Conservation (phyloP, 495 filamentous ascomycete genomes). For the Penicillium coffeae region DNA sequence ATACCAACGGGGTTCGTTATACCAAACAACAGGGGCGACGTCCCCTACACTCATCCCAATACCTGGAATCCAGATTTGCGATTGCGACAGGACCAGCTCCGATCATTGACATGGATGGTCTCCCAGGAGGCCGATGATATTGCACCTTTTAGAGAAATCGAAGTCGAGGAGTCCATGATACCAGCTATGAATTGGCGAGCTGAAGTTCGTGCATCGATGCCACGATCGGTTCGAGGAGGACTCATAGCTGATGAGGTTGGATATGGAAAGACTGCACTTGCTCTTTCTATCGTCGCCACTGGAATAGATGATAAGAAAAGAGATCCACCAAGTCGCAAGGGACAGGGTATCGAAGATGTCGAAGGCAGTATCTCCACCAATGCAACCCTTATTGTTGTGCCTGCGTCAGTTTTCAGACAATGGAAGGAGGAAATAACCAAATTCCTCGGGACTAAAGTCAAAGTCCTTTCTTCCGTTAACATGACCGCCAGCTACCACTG, state of each 20-base stretch:
- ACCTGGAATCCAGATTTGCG: conserved; percentile 25
- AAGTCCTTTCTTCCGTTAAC: conserved; percentile 41
- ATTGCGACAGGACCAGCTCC: conserved; percentile 53
- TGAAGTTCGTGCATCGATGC: conserved; percentile 46
- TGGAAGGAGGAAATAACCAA: conserved; percentile 61
- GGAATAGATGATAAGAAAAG: conserved; percentile 28
- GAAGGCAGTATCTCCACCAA: no score
- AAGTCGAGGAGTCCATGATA: conserved; percentile 64
- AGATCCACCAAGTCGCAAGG: background rate
- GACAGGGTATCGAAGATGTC: no score
- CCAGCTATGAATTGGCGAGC: conserved; percentile 57
- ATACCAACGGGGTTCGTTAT: conserved; percentile 36
- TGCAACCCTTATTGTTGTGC: conserved; percentile 69
- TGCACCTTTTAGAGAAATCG: conserved; percentile 55
- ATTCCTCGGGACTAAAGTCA: conserved; percentile 46
- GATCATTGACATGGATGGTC: conserved; percentile 65
- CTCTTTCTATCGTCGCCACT: conserved; percentile 59
- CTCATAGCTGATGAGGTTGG: conserved; percentile 74
- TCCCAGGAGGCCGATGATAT: conserved; percentile 49
- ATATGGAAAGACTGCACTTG: conserved; percentile 79
- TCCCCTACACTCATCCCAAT: conserved; percentile 32
- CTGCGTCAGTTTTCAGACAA: conserved; percentile 58
- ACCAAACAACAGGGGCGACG: conserved; percentile 42
- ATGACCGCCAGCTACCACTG: conserved; percentile 24
- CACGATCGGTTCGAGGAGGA: conserved; percentile 56